Base-by-base conservation (phyloP, 495 filamentous ascomycete species). In the Daldinia loculata region DNA sequence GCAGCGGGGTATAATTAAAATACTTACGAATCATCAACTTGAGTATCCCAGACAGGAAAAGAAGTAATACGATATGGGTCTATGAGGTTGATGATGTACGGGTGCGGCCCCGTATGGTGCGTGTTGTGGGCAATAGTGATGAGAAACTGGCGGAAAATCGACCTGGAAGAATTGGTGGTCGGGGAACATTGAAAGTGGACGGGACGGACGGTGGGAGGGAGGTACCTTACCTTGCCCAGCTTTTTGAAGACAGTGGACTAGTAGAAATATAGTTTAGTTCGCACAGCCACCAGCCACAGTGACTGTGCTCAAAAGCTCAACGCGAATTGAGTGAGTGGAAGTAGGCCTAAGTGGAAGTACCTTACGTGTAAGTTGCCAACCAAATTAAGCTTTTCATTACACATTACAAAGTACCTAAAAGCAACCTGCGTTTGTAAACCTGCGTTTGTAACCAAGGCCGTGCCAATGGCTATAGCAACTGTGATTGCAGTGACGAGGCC, bases 161-260 rank as follows among this genome's bases (percentile, higher is more conserved):
- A 70, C 67, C 71, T 70, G 71, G 70, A 75, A 76, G 75, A 77
- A 77, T 74, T 74, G 67, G 75, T 75, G 69, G 75, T 76, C 70
- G 71, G 75, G 71, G 72, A 77, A 74, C 72, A 76, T 77, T 70
- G 75, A 74, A 73, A 73, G 70, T 73, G 70, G 70, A 73, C 70
- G 70, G 70, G 70, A 73, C 70, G 70, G 61, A 65, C 61, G 61
- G 70, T 66, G 62, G 62, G 60, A 69, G 62, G 62, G 60, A 69
- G 70, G 66, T 72, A 72, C 66, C 61, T 73, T 73, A 69, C 66
- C 70, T 69, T 68, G 70, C 51, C 61, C 61, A 66, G 66, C 57
- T 66, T 66, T 69, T 66, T 69, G 9, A 63, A 30, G 38, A 39
- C 51, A 45, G n/a, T n/a, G n/a, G n/a, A n/a, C 70, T 73, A 73